Evolutionary conservation across 306 rosid genomes (phyloP), one percentile per base, ranked within the genome.

Genomic region (Quercus aquifolioides): DNA sequence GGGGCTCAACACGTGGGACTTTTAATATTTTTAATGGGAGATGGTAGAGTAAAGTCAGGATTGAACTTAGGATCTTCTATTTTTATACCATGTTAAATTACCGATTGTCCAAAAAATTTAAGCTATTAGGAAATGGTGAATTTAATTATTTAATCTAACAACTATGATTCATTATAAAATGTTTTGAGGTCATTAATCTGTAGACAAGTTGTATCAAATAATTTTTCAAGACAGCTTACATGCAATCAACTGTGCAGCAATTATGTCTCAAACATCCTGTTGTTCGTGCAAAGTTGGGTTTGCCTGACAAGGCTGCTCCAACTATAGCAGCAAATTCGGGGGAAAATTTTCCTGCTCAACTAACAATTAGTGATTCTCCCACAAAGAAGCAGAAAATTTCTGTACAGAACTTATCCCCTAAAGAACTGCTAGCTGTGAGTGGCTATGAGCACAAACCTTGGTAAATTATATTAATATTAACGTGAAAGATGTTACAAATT

Each of bases 351-450:
- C 46, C 87, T 79, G 83, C 92, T 57, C 80, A 69, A 71, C 69
- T 80, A 62, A 35, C 52, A 71, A 78, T 87, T 12, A 33, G 75
- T 72, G 91, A 74, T 86, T 79, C 89, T 67, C 88, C 90, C 68
- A 87, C 88, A 76, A 86, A 77, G 64, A 79, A 84, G 95, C 70
- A 43, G n/a, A 74, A 74, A 80, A 68, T 87, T 76, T 87, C 89
- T 23, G 74, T 78, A 12, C 85, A 95, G 87, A 82, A 87, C 71
- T 82, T 92, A 74, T 81, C 92, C 75, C 85, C 99, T 69, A 81
- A 71, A 71, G 92, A 91, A 79, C 88, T 92, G 78, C 77, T 81
- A 49, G 69, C 88, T 67, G 99, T 92, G 83, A 91, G 97, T 94
- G 78, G 67, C 75, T 71, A 26, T 64, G 75, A 79, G 65, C 81